Conservation (phyloP, 2,329 filamentous ascomycete genomes). For the Piedraia hortae region DNA sequence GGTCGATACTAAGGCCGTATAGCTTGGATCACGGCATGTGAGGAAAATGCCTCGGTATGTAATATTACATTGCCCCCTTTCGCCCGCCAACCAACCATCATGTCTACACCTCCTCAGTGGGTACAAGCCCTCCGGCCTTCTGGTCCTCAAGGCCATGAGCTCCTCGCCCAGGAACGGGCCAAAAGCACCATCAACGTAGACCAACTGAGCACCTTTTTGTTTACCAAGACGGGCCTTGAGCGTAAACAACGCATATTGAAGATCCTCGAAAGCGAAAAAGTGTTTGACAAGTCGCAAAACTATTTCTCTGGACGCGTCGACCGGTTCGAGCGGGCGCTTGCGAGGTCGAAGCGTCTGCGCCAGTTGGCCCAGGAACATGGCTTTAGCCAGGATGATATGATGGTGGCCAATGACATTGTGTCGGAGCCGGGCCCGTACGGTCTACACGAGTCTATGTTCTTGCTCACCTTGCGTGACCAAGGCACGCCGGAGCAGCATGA, state of each 20-base stretch:
- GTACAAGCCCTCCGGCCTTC: conserved; percentile 38
- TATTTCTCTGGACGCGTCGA: conserved; percentile 45
- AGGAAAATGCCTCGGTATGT: too few relatives aligned
- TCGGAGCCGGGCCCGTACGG: conserved; percentile 49
- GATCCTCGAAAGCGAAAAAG: conserved; percentile 36
- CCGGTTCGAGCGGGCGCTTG: conserved; percentile 40
- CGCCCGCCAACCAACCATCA: conserved; percentile 1
- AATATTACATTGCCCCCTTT: conserved; percentile 1
- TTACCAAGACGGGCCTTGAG: conserved; percentile 35
- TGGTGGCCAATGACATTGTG: conserved; percentile 38
- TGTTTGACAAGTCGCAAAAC: conserved; percentile 56
- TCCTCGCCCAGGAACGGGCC: conserved; percentile 39
- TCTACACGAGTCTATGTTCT: conserved; percentile 43
- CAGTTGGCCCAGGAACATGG: conserved; percentile 37
- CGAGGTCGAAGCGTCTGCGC: conserved; percentile 40
- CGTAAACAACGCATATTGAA: conserved; percentile 31
- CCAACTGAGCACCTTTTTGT: conserved; percentile 38
- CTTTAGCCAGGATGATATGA: conserved; percentile 38
- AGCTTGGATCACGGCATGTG: too few relatives aligned
- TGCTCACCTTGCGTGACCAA: conserved; percentile 43
- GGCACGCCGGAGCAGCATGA: conserved; percentile 46
- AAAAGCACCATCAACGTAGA: conserved; percentile 39
- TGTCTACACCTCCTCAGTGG: conserved; percentile 27
- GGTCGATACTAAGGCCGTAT: too few relatives aligned
- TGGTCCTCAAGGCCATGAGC: conserved; percentile 38